Percentiles rank a stretch among this genome's conserved stretches.
phyloP scores from a whole-genome alignment of 2,329 filamentous ascomycete genomes.

The Neopestalotiopsis sp. region DNA sequence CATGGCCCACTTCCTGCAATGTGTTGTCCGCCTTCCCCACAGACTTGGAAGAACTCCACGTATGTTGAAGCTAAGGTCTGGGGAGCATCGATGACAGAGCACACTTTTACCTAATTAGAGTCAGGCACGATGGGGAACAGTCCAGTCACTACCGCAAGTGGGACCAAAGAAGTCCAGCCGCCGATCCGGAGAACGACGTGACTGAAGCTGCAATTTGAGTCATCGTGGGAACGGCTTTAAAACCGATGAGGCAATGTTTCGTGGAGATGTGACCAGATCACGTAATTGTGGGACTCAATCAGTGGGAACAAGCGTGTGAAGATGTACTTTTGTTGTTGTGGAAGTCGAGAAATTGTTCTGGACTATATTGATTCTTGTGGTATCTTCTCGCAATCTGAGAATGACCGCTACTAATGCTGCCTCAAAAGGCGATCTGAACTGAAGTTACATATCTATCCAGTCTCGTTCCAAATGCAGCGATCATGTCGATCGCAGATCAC shows the following conservation, averaged over 20 bases:
- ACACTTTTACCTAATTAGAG: constrained; percentile 14
- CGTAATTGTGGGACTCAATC: neutral
- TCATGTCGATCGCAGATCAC: neutral
- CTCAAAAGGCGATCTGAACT: neutral
- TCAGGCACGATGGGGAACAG: constrained; percentile 10
- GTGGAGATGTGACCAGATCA: constrained; percentile 7
- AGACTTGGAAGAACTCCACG: constrained; percentile 7
- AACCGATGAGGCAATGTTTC: constrained; percentile 8
- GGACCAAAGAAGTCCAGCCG: neutral
- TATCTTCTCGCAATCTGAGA: neutral
- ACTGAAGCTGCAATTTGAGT: neutral
- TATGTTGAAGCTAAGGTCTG: neutral
- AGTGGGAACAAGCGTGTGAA: neutral
- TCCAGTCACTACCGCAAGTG: neutral
- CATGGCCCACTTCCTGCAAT: neutral
- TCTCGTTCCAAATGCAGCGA: neutral
- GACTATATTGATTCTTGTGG: neutral
- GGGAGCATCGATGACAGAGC: constrained; percentile 9
- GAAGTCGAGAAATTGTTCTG: neutral
- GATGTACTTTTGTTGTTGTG: neutral
- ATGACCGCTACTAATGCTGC: neutral
- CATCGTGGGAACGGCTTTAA: neutral
- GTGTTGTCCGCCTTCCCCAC: constrained; percentile 13
- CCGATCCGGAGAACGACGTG: constrained; percentile 10
- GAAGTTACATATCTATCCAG: constrained; percentile 1